Base-by-base conservation (phyloP, 1,284 basidiomycete genomes). In the Tetrapyrgos nigripes region DNA sequence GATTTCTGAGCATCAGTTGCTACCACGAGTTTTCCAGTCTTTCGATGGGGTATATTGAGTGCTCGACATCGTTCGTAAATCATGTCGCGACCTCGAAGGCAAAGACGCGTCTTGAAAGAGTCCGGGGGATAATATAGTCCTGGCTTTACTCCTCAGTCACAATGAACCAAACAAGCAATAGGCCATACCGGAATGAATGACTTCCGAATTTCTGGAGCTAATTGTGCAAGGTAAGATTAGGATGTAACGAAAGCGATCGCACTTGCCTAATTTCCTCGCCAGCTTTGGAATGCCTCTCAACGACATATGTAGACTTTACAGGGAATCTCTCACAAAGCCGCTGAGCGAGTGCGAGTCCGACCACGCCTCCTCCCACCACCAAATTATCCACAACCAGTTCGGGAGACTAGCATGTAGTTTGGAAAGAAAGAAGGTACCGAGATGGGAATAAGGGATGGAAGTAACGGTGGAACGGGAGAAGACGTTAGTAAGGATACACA, bases 201-300 rank as follows among this genome's bases (percentile, higher is more conserved):
- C 97, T 70, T 98, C 97, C 1, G 94, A 97, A 72, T 98, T 98
- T 21, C 97, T 88, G 37, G 95, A 95, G 71, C 93, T 96, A 10
- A 33, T 4, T 50, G 33, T n/a, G 58, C 49, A 40, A 23, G 49
- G 46, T 27, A n/a, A 23, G 6, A 48, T 29, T 17, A 53, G 4
- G 37, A 45, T 27, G 19, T 48, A 19, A 26, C n/a, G n/a, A 19
- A 40, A 43, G 53, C 13, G 35, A 14, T 35, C 19, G 54, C 51
- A 61, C 76, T 53, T 66, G 91, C 94, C 93, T 96, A 13, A 81
- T 94, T 70, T 96, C 94, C 70, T 94, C 87, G 2, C 94, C 94
- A 1, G 85, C 85, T 50, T 77, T 75, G 3, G 71, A 70, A 71
- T 93, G 89, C 63, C 97, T 79, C 72, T 99, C 97, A 0, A 98